Evolutionary conservation across 768 basidiomycete genomes (phyloP), one percentile per base, ranked within the genome.

Genomic region (Mycena vulgaris): DNA sequence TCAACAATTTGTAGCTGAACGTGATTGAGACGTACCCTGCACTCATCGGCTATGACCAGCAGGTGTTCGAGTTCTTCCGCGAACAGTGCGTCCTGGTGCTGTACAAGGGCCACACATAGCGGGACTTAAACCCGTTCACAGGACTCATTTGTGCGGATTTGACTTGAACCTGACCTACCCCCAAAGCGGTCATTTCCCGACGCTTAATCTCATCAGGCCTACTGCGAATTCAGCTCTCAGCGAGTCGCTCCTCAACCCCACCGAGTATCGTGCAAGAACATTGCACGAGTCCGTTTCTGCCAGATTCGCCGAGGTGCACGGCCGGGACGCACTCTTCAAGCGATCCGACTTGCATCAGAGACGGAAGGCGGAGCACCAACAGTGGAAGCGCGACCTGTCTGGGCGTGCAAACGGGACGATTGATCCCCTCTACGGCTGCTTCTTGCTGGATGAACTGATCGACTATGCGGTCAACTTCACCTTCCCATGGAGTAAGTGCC

Each of bases 391-490:
- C 27, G 78, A 78, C 70, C 75, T 86, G 6, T 75, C 74, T 16
- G 77, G 66, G 47, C 77, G 81, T 17, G 74, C 82, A 10, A 83
- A 85, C 53, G 83, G 80, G 23, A 83, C 82, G 11, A 82, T 83
- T 27, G 77, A 82, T 39, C 23, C 77, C 8, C 80, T 58, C 77
- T 84, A 85, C 21, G 83, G 83, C n/a, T 89, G 88, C 75, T 80
- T 82, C 58, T 63, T 89, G 39, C 85, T 80, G 53, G 84, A 86
- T 64, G 85, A 87, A 74, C 80, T 87, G 78, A 23, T 85, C n/a
- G 87, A 88, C 75, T 89, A 87, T 64, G 88, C 88, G 8, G 31
- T 82, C 57, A 89, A 89, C 69, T 89, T 80, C 71, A 85, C 87
- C 2, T 83, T 80, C 66, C 88, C 88, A 5, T 69, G 68, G 68